Percentiles rank a stretch among this genome's conserved stretches.
Conservation (phyloP, 768 basidiomycete species). For the Mycena filopes region DNA sequence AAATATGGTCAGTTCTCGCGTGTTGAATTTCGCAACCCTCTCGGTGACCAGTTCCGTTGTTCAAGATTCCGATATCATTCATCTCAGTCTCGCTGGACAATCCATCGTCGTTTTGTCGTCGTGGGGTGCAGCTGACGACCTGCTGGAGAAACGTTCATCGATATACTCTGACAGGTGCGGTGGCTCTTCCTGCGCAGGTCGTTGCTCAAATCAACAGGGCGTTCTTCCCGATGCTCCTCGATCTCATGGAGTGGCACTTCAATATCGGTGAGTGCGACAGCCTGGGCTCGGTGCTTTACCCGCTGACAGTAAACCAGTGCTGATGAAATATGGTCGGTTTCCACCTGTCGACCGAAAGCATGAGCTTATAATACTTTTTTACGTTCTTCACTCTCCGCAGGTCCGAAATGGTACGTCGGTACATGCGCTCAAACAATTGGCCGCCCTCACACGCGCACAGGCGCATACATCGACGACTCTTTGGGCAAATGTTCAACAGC, state of each 20-base stretch:
- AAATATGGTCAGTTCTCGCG: slow-evolving; percentile 48
- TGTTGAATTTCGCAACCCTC: too few relatives aligned
- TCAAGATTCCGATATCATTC: slow-evolving; percentile 43
- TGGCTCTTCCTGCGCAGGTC: too few relatives aligned
- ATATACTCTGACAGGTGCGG: slow-evolving; percentile 40
- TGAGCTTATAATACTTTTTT: background rate
- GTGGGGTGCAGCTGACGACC: slow-evolving; percentile 40
- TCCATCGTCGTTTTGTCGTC: slow-evolving; percentile 46
- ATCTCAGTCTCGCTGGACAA: slow-evolving; percentile 38
- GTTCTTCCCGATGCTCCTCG: slow-evolving; percentile 4
- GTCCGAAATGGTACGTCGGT: slow-evolving; percentile 7
- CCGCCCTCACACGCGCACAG: background rate
- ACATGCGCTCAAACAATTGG: background rate
- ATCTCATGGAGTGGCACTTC: slow-evolving; percentile 21
- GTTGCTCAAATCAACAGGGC: slow-evolving; percentile 1
- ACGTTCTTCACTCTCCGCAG: background rate
- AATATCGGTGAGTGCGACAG: background rate
- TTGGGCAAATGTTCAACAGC: slow-evolving; percentile 6
- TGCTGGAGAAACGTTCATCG: slow-evolving; percentile 42
- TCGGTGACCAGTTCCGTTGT: background rate
- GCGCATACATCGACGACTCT: slow-evolving; percentile 14
- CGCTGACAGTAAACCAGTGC: background rate
- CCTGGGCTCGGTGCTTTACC: too few relatives aligned
- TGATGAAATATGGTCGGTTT: slow-evolving; percentile 26
- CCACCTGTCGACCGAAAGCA: background rate